These are phyloP conservation scores for Cyclotella distinguenda DNA, from an alignment of 108 stramenopile genomes.

Conservation along the genomic window DNA sequence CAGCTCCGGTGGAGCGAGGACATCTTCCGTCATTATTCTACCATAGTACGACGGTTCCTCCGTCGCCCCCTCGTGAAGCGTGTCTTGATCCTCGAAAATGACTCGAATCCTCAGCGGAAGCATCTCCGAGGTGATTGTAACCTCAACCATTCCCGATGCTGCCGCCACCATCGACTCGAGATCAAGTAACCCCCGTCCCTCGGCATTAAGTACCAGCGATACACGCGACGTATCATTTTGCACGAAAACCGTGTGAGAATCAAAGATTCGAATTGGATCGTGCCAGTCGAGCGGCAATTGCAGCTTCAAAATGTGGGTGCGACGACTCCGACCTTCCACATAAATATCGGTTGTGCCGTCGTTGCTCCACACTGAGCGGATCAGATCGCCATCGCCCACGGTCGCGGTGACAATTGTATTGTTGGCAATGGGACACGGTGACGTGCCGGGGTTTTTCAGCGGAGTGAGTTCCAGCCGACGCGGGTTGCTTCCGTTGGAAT, in stretches of 20 bases:
- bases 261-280: constrained; percentile 2
- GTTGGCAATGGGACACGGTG: constrained; percentile 10
- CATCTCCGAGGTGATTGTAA: background rate
- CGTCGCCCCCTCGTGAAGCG: constrained; percentile 48
- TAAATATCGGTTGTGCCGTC: constrained; percentile 25
- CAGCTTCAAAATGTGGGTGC: constrained; percentile 7
- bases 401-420: constrained; percentile 9
- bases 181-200: background rate
- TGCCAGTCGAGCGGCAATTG: constrained; percentile 5
- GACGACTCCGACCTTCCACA: constrained; percentile 1
- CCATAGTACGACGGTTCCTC: constrained; percentile 47
- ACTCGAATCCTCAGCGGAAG: constrained; percentile 46
- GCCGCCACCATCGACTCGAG: constrained; percentile 1
- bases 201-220: constrained; percentile 53
- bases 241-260: constrained; percentile 38
- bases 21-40: constrained; percentile 53
- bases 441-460: background rate
- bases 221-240: constrained; percentile 58
- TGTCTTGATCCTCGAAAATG: constrained; percentile 61
- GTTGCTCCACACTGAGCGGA: constrained; percentile 20
- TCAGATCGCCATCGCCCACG: constrained; percentile 10
- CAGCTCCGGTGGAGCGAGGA: constrained; percentile 56
- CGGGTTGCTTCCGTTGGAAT: background rate
- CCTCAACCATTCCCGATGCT: background rate
- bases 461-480: background rate